These are phyloP conservation scores for Aspergillus transmontanensis DNA, from an alignment of 2,329 filamentous ascomycete genomes.

Conservation along the genomic window DNA sequence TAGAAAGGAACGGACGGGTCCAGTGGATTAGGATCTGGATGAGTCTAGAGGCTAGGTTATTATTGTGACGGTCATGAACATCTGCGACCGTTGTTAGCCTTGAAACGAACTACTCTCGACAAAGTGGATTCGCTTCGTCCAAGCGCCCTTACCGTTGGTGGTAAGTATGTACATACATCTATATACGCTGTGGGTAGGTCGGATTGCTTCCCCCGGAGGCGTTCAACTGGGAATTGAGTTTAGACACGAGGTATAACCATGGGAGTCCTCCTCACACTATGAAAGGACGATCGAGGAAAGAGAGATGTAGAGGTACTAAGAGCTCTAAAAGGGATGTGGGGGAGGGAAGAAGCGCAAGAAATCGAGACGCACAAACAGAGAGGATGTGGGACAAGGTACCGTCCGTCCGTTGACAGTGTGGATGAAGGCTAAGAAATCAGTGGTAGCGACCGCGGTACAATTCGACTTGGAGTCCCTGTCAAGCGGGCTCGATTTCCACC, in stretches of 20 bases:
- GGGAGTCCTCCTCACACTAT: not conserved
- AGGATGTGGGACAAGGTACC: constrained; percentile 6
- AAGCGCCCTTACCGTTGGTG: constrained; percentile 19
- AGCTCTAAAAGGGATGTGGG: not conserved
- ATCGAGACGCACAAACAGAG: constrained; percentile 1
- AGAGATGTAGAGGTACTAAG: not conserved
- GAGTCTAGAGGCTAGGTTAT: constrained; percentile 5
- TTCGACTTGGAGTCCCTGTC: constrained; percentile 15
- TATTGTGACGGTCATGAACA: constrained; percentile 8
- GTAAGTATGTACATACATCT: constrained; percentile 9
- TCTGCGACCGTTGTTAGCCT: constrained; percentile 23
- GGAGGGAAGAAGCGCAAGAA: not conserved
- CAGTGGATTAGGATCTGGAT: constrained; percentile 3
- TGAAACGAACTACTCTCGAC: constrained; percentile 14
- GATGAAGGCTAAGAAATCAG: constrained; percentile 7
- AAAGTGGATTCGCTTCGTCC: constrained; percentile 19
- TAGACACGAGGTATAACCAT: constrained; percentile 4
- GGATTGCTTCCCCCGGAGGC: constrained; percentile 15
- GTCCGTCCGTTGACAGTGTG: constrained; percentile 3
- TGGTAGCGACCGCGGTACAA: constrained; percentile 17
- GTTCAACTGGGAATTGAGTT: constrained; percentile 10
- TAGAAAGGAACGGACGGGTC: not conserved
- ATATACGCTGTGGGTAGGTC: constrained; percentile 18
- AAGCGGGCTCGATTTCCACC: constrained; percentile 9
- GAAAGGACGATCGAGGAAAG: not conserved